Evolutionary conservation across 1,139 yeast species (phyloP), one percentile per base, ranked within the genome.

Genomic region (Saccharomyces hybrid): DNA sequence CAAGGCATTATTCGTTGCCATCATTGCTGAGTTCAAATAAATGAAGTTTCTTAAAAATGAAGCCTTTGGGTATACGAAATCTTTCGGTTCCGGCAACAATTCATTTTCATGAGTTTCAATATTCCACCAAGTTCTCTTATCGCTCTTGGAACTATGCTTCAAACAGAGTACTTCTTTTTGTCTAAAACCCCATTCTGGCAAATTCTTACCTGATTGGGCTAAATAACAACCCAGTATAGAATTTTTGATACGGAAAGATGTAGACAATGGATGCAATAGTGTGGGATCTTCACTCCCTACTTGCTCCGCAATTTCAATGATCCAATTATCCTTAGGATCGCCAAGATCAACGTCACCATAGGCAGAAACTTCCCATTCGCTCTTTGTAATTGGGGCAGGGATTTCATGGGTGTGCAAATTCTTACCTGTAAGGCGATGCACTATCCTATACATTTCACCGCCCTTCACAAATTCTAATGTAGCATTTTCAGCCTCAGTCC

Each of bases 141-240:
- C 97, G 71, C 95, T 85, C 56, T 72, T 78, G 71, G 86, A 84
- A 49, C 96, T 86, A 63, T 78, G 78, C 63, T 82, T 84, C 68
- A 83, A 76, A 74, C 99, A 95, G 4, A 85, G 85, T 57, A 93
- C 95, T 76, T 95, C 99, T 64, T 96, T 93, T 76, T 95, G 99
- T 75, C 95, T 85, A 82, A 90, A 95, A 60, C 99, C 99, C 99
- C 99, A 95, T 56, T 83, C 89, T 48, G 99, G 99, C 63, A 91
- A 80, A 52, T 78, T 71, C 62, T 75, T 74, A 59, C 96, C 97
- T 52, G 95, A 79, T 54, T 89, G 91, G 59, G 89, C 86, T 65
- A 95, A 78, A 71, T 93, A 93, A 75, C 99, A 95, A 56, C 85
- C 85, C 70, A 88, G 69, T 42, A 73, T 79, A 59, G 78, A 78